A percentile compares a stretch with the other conserved stretches of the same genome.
Evolutionary conservation across 331 rosid genomes (phyloP).

Genomic region (Arachis monticola): DNA sequence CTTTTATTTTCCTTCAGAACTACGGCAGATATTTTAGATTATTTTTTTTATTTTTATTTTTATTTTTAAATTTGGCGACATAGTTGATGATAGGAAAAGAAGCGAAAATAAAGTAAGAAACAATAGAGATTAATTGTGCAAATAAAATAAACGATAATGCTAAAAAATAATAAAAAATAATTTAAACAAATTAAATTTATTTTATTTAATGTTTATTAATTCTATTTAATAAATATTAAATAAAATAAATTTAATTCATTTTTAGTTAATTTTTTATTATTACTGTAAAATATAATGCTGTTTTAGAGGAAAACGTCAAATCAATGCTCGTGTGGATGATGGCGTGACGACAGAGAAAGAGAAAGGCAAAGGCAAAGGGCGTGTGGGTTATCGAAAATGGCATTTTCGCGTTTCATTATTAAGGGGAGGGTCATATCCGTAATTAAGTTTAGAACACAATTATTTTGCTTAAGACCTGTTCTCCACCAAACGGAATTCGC

Average conservation of each 20-base stretch:
- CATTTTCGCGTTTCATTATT: constrained; percentile 7
- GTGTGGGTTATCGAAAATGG: constrained; percentile 24
- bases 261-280: too few relatives aligned
- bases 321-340: constrained; percentile 26
- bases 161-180: too few relatives aligned
- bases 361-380: not conserved
- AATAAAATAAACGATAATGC: not conserved
- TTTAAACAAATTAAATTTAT: too few relatives aligned
- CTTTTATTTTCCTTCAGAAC: too few relatives aligned
- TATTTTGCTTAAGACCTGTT: constrained; percentile 54
- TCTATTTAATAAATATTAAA: too few relatives aligned
- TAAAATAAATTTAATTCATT: too few relatives aligned
- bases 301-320: constrained; percentile 6
- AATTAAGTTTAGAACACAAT: constrained; percentile 43
- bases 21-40: too few relatives aligned
- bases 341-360: not conserved
- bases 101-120: not conserved
- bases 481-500: constrained; percentile 54
- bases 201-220: too few relatives aligned
- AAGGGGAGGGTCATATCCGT: constrained; percentile 37
- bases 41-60: too few relatives aligned
- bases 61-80: too few relatives aligned
- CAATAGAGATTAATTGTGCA: not conserved
- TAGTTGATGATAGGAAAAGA: not conserved
- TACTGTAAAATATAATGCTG: too few relatives aligned